Percentiles rank a stretch among this genome's conserved stretches.
Conservation (phyloP, 2,329 filamentous ascomycete species). For the Didymella sp. region DNA sequence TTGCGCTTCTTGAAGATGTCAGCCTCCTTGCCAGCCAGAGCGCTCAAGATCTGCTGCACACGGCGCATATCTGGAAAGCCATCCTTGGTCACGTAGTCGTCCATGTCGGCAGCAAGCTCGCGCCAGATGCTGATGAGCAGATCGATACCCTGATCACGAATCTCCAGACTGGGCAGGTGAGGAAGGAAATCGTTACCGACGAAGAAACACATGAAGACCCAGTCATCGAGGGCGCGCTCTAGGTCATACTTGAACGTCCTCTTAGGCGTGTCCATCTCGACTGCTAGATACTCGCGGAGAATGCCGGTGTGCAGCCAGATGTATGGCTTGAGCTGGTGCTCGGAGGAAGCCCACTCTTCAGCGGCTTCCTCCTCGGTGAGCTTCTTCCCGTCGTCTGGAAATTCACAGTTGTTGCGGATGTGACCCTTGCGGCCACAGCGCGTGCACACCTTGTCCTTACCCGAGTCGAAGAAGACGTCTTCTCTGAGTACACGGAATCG, state of each 20-base stretch:
- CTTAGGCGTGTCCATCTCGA: constrained; percentile 82
- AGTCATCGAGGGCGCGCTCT: constrained; percentile 93
- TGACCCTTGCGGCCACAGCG: constrained; percentile 94
- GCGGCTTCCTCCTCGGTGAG: constrained; percentile 81
- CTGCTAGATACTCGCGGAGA: constrained; percentile 88
- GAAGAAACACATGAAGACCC: constrained; percentile 99
- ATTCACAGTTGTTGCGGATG: constrained; percentile 77
- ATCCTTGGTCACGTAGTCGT: constrained; percentile 94
- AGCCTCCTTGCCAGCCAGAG: constrained; percentile 90
- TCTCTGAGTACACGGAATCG: constrained; percentile 96
- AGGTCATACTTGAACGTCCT: constrained; percentile 90
- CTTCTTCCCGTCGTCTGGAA: constrained; percentile 62
- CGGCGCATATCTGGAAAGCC: constrained; percentile 86
- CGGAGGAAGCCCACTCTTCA: constrained; percentile 46
- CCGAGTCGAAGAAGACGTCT: constrained; percentile 93
- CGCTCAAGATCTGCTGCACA: constrained; percentile 86
- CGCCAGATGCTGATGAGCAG: constrained; percentile 97
- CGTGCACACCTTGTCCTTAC: constrained; percentile 81
- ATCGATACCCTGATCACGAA: constrained; percentile 96
- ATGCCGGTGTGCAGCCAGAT: constrained; percentile 97
- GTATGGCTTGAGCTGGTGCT: constrained; percentile 78
- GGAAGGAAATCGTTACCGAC: constrained; percentile 98
- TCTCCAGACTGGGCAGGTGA: constrained; percentile 95
- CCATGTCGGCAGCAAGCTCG: constrained; percentile 89
- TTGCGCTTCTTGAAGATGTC: constrained; percentile 89